A percentile compares a stretch with the other conserved stretches of the same genome.
Conservation (phyloP, 495 filamentous ascomycete species). For the Penicillium odoratum region DNA sequence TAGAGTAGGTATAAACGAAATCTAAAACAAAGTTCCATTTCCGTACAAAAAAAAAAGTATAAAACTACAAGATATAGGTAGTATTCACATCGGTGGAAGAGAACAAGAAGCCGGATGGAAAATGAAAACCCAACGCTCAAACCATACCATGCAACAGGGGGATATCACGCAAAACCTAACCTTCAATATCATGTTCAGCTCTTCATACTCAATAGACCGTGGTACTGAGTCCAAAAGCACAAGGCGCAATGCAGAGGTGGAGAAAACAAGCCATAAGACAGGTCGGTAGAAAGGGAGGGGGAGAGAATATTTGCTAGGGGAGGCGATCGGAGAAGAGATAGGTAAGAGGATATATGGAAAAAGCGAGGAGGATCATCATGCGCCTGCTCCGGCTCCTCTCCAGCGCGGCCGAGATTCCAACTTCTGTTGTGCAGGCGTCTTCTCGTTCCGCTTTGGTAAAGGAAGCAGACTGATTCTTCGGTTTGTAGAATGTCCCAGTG, state of each 20-base stretch:
- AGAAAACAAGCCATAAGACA: constrained; percentile 9
- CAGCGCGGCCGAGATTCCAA: constrained; percentile 41
- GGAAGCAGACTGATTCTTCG: constrained; percentile 54
- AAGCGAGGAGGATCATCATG: constrained; percentile 11
- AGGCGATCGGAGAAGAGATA: constrained; percentile 1
- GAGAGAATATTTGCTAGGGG: constrained; percentile 1
- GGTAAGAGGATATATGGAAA: background rate
- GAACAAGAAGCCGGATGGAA: constrained; percentile 11
- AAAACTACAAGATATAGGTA: constrained; percentile 21
- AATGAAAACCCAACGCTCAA: constrained; percentile 29
- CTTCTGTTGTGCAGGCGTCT: constrained; percentile 30
- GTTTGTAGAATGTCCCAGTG: constrained; percentile 45
- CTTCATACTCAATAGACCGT: constrained; percentile 3
- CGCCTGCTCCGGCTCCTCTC: constrained; percentile 25
- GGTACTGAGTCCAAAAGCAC: background rate
- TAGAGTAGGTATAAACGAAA: background rate
- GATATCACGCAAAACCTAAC: constrained; percentile 35
- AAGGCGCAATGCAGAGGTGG: constrained; percentile 17
- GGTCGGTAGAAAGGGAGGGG: background rate
- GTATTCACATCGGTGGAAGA: constrained; percentile 23
- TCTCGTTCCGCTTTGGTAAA: constrained; percentile 36
- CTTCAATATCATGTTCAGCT: constrained; percentile 20
- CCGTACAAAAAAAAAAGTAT: constrained; percentile 5
- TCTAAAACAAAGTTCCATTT: constrained; percentile 1
- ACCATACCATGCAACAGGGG: constrained; percentile 34